These are phyloP conservation scores for Heracleum sosnowskyi DNA, from an alignment of 129 eudicot species.

Conservation along the genomic window DNA sequence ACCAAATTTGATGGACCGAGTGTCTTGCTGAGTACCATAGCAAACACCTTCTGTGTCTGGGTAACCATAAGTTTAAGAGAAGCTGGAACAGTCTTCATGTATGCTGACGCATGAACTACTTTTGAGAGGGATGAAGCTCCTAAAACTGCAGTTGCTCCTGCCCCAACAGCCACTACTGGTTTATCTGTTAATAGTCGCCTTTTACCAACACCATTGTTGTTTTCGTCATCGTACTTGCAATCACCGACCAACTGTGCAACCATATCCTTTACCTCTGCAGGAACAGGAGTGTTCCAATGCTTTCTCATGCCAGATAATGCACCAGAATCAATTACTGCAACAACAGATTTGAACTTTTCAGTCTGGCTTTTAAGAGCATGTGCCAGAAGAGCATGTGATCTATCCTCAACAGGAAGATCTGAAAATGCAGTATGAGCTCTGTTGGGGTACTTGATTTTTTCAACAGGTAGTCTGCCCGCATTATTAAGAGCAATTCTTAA, in stretches of 20 bases:
- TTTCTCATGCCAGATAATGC: slow-evolving; percentile 69
- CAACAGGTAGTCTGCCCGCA: slow-evolving; percentile 50
- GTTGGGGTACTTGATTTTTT: slow-evolving; percentile 18
- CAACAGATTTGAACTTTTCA: slow-evolving; percentile 51
- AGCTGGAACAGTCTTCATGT: slow-evolving; percentile 54
- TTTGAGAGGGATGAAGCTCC: slow-evolving; percentile 86
- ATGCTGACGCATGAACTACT: slow-evolving; percentile 64
- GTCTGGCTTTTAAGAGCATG: slow-evolving; percentile 69
- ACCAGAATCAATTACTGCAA: slow-evolving; percentile 69
- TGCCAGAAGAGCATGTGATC: slow-evolving; percentile 76
- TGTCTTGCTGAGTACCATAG: slow-evolving; percentile 48
- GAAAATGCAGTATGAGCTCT: slow-evolving; percentile 30
- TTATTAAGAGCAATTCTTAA: slow-evolving; percentile 69
- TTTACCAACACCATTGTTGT: slow-evolving; percentile 22
- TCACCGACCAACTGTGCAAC: slow-evolving; percentile 53
- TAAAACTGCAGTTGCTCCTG: slow-evolving; percentile 85
- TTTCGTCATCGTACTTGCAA: slow-evolving; percentile 27
- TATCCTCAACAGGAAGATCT: slow-evolving; percentile 62
- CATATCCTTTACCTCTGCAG: slow-evolving; percentile 38
- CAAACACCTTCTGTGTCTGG: slow-evolving; percentile 59
- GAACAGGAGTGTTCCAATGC: slow-evolving; percentile 65
- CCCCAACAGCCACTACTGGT: slow-evolving; percentile 88
- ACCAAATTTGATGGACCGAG: slow-evolving; percentile 59
- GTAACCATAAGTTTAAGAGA: slow-evolving; percentile 58
- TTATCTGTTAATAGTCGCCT: slow-evolving; percentile 45